Base-by-base conservation (phyloP, 495 filamentous ascomycete genomes). In the Tuber indicum region DNA sequence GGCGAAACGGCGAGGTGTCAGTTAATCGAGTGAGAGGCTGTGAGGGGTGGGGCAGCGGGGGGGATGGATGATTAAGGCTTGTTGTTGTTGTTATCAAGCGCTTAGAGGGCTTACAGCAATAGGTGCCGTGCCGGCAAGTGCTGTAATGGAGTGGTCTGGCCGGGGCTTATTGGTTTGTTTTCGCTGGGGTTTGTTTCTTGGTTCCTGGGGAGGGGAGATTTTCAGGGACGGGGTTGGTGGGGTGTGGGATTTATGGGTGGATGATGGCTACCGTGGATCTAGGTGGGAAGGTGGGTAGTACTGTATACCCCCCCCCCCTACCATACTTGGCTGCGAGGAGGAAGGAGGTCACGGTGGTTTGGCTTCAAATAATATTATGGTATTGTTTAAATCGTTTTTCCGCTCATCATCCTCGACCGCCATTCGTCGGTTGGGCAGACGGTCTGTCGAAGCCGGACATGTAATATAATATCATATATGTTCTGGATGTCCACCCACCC, bases 121-220 rank as follows among this genome's bases (percentile, higher is more conserved):
- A 32, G 58, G 58, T 32, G 4, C 58, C 26, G n/a, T 66, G 12
- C 58, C 58, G 7, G 58, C 26, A 16, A 21, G n/a, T 66, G 12
- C n/a, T 66, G 58, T n/a, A 32, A 32, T n/a, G 26, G 3, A 66
- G 26, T 32, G 58, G 58, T 32, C n/a, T 32, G 58, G 58, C 4
- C 10, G 12, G n/a, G 16, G 16, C n/a, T 17, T 32, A 32, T 32
- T 32, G 4, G 16, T 66, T 66, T 66, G 26, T 66, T 66, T 12
- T 9, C 58, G 58, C 58, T 66, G 58, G 58, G 10, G 10, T 14
- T 32, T 32, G 26, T 66, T 66, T 32, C 58, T 66, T 66, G 58
- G 58, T 66, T 66, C 26, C n/a, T 66, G n/a, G 26, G 58, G 58
- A 66, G 58, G 58, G n/a, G 58, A 66, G 58, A 66, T 66, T 66